These are phyloP conservation scores for Waitea zeae DNA, from an alignment of 1,284 basidiomycete species.

Conservation along the genomic window DNA sequence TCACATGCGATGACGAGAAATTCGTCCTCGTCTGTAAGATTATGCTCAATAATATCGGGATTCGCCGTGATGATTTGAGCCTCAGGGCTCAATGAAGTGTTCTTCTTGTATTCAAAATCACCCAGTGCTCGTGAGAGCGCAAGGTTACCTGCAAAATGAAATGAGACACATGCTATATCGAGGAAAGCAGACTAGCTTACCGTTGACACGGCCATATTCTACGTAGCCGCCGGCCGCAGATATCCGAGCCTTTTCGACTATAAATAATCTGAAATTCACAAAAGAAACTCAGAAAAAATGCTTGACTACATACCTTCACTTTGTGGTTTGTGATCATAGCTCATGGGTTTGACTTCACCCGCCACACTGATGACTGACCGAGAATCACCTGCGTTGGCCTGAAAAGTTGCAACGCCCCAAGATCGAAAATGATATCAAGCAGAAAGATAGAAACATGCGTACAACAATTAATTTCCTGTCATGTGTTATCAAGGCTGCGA, in stretches of 20 bases:
- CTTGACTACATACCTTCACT: conserved; percentile 54
- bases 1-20: conserved; percentile 95
- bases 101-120: conserved; percentile 99
- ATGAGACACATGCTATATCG: conserved; percentile 4
- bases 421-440: conserved; percentile 3
- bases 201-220: conserved; percentile 95
- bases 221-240: conserved; percentile 91
- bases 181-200: conserved; percentile 22
- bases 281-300: conserved; percentile 2
- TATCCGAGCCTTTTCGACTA: conserved; percentile 81
- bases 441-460: conserved; percentile 15
- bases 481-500: conserved; percentile 69
- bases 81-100: conserved; percentile 66
- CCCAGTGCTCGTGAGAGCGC: conserved; percentile 91
- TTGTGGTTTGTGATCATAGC: conserved; percentile 92
- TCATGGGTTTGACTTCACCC: conserved; percentile 78
- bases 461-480: conserved; percentile 74
- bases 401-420: too few relatives aligned
- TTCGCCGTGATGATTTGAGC: conserved; percentile 92
- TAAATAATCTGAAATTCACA: conserved; percentile 3
- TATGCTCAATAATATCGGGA: conserved; percentile 80
- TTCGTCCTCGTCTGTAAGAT: conserved; percentile 81
- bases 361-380: conserved; percentile 79
- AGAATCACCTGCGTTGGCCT: conserved; percentile 98
- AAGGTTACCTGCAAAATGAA: conserved; percentile 75